A percentile compares a stretch with the other conserved stretches of the same genome.
Conservation (phyloP, 2,329 filamentous ascomycete species). For the Trichoderma sp. region DNA sequence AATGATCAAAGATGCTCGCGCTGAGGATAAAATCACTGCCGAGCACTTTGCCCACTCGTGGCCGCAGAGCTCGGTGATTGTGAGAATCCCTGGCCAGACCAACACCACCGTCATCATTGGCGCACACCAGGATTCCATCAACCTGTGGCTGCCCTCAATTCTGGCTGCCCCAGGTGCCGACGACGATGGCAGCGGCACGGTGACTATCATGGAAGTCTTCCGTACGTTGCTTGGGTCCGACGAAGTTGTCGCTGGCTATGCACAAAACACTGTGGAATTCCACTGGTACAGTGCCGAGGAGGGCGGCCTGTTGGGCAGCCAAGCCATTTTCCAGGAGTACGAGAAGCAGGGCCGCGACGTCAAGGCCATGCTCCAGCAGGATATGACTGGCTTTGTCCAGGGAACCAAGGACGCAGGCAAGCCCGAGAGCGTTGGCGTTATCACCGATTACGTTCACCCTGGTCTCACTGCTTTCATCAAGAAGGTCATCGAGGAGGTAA, state of each 20-base stretch:
- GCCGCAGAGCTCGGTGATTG: conserved; percentile 89
- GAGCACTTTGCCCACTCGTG: conserved; percentile 77
- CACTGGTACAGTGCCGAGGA: conserved; percentile 96
- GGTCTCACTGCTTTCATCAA: conserved; percentile 88
- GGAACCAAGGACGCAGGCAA: conserved; percentile 78
- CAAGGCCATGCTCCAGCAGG: conserved; percentile 97
- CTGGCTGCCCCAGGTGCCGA: conserved; percentile 89
- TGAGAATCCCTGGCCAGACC: conserved; percentile 80
- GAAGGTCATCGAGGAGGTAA: conserved; percentile 64
- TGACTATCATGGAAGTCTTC: conserved; percentile 91
- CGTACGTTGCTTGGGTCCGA: conserved; percentile 73
- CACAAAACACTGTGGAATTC: conserved; percentile 86
- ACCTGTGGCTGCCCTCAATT: conserved; percentile 80
- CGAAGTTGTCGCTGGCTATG: conserved; percentile 66
- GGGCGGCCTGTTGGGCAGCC: conserved; percentile 79
- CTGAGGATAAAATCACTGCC: conserved; percentile 64
- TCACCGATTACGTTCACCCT: conserved; percentile 84
- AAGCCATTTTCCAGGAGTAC: conserved; percentile 84
- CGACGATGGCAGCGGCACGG: conserved; percentile 87
- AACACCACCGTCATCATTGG: conserved; percentile 86
- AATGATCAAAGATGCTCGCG: conserved; percentile 69
- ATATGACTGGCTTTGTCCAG: conserved; percentile 91
- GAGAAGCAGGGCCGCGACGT: conserved; percentile 69
- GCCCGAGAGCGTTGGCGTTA: conserved; percentile 84
- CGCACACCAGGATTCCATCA: conserved; percentile 93